Base-by-base conservation (phyloP, 2,329 filamentous ascomycete genomes). In the Chaetothyriales sp. region DNA sequence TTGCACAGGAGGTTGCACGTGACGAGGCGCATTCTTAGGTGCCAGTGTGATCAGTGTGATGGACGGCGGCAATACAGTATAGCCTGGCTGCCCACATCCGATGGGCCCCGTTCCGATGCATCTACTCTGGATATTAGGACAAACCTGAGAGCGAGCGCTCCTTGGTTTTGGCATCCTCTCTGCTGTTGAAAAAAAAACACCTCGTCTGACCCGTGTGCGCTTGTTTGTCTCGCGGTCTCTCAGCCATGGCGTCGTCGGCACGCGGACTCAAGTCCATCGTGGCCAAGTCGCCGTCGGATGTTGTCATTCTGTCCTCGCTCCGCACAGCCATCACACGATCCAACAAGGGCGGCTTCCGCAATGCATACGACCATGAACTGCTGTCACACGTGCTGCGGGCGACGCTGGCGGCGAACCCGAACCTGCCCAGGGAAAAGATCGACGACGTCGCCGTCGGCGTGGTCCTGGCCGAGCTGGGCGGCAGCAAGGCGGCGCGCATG, bases 331-430 rank as follows among this genome's bases (percentile, higher is more conserved):
- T 95, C 57, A 90, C 84, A 53, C 80, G 86, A 56, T 80, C 87
- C 43, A 83, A 87, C 72, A 86, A 86, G 63, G 89, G 89, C 62
- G 77, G 78, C 18, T 80, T 95, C 62, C 86, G 86, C 67, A 85
- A 94, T 65, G 83, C 89, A 47, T 89, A 90, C 70, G 88, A 92
- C 15, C 89, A 95, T 67, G 86, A 95, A 67, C 76, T 95, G 50
- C 83, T 95, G 49, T 76, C 64, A 32, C 63, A 73, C 65, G 73
- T 77, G 53, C 72, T 80, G 53, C 73, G 73, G 64, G 84, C 84
- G 18, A 89, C 84, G 0, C 74, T 88, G 48, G 76, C 78, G 51
- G 79, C 80, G 43, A 83, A 84, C 63, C 84, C 86, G 1, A 79
- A 80, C 59, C 78, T 92, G 54, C 77, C 85, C 60, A 79, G 84